These are phyloP conservation scores for Knufia petricola DNA, from an alignment of 2,329 filamentous ascomycete genomes.

Conservation along the genomic window DNA sequence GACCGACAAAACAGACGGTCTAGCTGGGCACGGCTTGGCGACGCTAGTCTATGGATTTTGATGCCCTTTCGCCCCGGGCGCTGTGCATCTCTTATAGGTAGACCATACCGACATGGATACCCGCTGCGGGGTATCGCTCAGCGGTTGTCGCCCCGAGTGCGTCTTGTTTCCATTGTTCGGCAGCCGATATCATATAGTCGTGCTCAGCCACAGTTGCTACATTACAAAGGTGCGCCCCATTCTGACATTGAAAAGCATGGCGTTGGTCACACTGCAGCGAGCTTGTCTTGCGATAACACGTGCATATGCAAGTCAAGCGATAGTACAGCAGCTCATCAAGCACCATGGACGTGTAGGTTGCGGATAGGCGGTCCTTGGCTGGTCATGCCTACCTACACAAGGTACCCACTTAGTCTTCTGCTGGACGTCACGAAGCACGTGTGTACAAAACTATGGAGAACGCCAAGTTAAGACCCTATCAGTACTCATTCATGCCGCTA, in stretches of 20 bases:
- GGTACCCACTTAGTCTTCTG: too few relatives aligned
- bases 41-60: too few relatives aligned
- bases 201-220: not conserved
- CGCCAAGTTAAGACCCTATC: too few relatives aligned
- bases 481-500: too few relatives aligned
- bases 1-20: not conserved
- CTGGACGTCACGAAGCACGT: too few relatives aligned
- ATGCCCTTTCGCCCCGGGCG: too few relatives aligned
- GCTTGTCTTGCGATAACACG: not conserved
- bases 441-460: too few relatives aligned
- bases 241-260: conserved; percentile 1
- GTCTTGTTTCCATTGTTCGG: not conserved
- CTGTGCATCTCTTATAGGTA: not conserved
- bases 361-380: too few relatives aligned
- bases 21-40: not conserved
- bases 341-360: too few relatives aligned
- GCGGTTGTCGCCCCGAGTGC: not conserved
- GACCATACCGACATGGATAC: not conserved
- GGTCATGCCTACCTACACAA: too few relatives aligned
- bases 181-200: not conserved
- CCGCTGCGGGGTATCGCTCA: not conserved
- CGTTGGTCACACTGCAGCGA: not conserved
- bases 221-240: not conserved
- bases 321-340: too few relatives aligned
- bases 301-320: not conserved